Evolutionary conservation across 805 yeast species (phyloP), one percentile per base, ranked within the genome.

Genomic region (Metschnikowia kofuensis): DNA sequence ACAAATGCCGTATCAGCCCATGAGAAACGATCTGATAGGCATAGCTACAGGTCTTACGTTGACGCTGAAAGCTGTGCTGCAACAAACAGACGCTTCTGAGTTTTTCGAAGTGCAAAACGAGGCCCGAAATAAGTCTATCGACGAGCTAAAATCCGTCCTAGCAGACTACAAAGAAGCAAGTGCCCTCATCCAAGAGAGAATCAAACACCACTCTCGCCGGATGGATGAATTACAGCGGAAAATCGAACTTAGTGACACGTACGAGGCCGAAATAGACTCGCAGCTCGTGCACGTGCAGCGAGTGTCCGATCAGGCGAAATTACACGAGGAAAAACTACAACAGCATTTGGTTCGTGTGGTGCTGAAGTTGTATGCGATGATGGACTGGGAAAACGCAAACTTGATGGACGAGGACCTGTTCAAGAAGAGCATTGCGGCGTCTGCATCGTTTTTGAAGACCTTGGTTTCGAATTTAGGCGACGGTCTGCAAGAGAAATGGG

Each of bases 351-450:
- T 56, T 34, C 43, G 60, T 12, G 50, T 60, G 16, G 43, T 59
- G n/a, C 47, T 59, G 40, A 59, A 58, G 48, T 29, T 52, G n/a
- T 50, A 58, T 35, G 64, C 63, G 31, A 41, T 56, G 30, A 57
- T 57, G 49, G 60, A 59, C 39, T 60, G 63, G 63, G 60, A 52
- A 47, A 51, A 49, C 40, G 50, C 54, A 15, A 43, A 46, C n/a
- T 35, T 52, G 30, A 51, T 60, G 55, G 63, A 60, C 44, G 60
- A 56, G 26, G 44, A 31, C 5, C 50, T 57, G 8, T 53, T 60
- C 26, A 52, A 47, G 14, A 38, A 16, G 6, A 51, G 55, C 38
- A 40, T 60, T 2, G 14, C 38, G 32, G 55, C 43, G 45, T 47
- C 55, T 1, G 46, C 49, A 26, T 14, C 52, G 7, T 36, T 57